phyloP scores from a whole-genome alignment of 768 basidiomycete species.

The Ramaria sp. region DNA sequence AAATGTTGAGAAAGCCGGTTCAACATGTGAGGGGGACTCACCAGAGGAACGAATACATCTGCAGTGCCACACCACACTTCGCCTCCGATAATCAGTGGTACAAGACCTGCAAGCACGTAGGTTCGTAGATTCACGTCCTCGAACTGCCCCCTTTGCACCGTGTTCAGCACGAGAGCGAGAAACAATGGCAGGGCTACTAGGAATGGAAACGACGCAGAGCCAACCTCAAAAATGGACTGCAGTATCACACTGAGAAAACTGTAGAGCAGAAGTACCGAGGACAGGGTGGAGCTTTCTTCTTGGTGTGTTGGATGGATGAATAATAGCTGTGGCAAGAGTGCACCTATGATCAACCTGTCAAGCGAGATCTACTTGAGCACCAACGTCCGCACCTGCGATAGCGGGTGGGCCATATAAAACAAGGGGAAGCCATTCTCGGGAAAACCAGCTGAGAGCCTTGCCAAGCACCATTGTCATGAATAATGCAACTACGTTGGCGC shows the following conservation, averaged over 20 bases:
- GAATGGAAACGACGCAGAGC: slow-evolving; percentile 70
- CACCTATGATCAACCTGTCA: slow-evolving; percentile 32
- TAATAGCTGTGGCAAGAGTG: slow-evolving; percentile 50
- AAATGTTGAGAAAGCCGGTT: neutral
- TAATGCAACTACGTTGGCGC: slow-evolving; percentile 62
- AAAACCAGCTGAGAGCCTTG: slow-evolving; percentile 81
- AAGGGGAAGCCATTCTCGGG: slow-evolving; percentile 51
- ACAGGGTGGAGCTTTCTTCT: slow-evolving; percentile 52
- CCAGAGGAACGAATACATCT: slow-evolving; percentile 87
- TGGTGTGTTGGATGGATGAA: slow-evolving; percentile 28
- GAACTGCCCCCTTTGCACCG: slow-evolving; percentile 17
- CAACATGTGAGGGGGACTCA: slow-evolving; percentile 20
- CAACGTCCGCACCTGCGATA: slow-evolving; percentile 41
- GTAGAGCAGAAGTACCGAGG: slow-evolving; percentile 51
- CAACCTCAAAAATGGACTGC: slow-evolving; percentile 53
- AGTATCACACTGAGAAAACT: slow-evolving; percentile 41
- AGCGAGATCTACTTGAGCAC: neutral
- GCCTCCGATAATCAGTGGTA: slow-evolving; percentile 46
- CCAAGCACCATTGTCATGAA: slow-evolving; percentile 52
- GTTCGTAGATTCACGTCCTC: slow-evolving; percentile 33
- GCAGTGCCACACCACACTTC: slow-evolving; percentile 50
- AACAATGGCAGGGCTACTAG: slow-evolving; percentile 49
- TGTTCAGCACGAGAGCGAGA: slow-evolving; percentile 43
- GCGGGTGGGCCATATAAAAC: slow-evolving; percentile 68
- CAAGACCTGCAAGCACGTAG: slow-evolving; percentile 50